Conservation (phyloP, 2,329 filamentous ascomycete species). For the Cercospora zeae-maydis region DNA sequence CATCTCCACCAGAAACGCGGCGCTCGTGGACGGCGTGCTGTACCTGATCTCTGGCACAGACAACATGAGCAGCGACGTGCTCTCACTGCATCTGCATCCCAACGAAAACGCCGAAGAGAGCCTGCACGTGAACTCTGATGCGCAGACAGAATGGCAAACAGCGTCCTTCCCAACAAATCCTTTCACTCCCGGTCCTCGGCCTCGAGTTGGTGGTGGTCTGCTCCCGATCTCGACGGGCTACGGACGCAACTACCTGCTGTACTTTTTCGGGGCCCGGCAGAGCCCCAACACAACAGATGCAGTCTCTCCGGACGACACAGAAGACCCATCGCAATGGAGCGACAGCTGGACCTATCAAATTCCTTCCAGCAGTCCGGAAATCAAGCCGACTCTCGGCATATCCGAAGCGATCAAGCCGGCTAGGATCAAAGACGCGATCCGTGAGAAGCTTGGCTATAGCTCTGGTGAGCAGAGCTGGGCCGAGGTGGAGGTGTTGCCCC, state of each 20-base stretch:
- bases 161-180: constrained; percentile 44
- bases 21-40: constrained; percentile 38
- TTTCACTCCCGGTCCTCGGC: constrained; percentile 42
- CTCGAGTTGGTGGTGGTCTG: constrained; percentile 39
- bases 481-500: constrained; percentile 41
- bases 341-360: constrained; percentile 48
- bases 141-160: constrained; percentile 39
- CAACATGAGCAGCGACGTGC: constrained; percentile 32
- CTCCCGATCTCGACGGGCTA: constrained; percentile 44
- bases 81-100: constrained; percentile 21
- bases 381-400: constrained; percentile 28
- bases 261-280: constrained; percentile 40
- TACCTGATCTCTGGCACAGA: constrained; percentile 41
- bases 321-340: constrained; percentile 34
- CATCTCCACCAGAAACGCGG: constrained; percentile 35
- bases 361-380: constrained; percentile 35
- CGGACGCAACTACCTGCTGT: constrained; percentile 45
- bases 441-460: constrained; percentile 41
- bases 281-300: constrained; percentile 17
- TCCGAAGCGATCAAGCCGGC: constrained; percentile 40
- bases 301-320: constrained; percentile 22
- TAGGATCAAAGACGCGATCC: constrained; percentile 44
- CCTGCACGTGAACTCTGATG: constrained; percentile 20
- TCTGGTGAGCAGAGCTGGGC: constrained; percentile 43
- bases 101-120: constrained; percentile 10